A percentile compares a stretch with the other conserved stretches of the same genome.
These are phyloP conservation scores for Meira nashicola DNA, from an alignment of 1,284 basidiomycete genomes.

Conservation along the genomic window DNA sequence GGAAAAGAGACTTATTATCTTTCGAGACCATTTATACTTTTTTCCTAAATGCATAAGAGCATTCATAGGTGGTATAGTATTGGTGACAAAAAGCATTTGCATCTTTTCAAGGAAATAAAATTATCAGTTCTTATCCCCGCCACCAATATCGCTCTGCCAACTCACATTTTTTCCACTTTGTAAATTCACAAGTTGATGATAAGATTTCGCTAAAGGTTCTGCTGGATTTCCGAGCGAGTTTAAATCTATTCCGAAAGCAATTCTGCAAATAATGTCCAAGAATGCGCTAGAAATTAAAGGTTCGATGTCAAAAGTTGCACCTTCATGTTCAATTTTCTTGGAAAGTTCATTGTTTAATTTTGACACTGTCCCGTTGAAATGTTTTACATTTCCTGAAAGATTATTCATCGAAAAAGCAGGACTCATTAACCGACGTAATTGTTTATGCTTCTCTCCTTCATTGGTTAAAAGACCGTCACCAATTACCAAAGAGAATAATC, in stretches of 20 bases:
- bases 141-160: too few relatives aligned
- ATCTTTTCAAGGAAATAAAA: too few relatives aligned
- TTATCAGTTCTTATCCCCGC: too few relatives aligned
- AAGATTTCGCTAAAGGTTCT: slow-evolving; percentile 39
- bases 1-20: not conserved
- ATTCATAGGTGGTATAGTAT: slow-evolving; percentile 33
- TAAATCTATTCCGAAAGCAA: slow-evolving; percentile 37
- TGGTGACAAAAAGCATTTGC: slow-evolving; percentile 31
- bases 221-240: slow-evolving; percentile 30
- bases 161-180: slow-evolving; percentile 36
- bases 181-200: slow-evolving; percentile 36
- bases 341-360: slow-evolving; percentile 28
- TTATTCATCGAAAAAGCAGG: slow-evolving; percentile 35
- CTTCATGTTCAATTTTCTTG: slow-evolving; percentile 15
- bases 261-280: slow-evolving; percentile 48
- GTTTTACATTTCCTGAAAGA: slow-evolving; percentile 30
- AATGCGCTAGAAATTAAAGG: slow-evolving; percentile 32
- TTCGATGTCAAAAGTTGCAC: slow-evolving; percentile 34
- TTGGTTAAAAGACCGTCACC: slow-evolving; percentile 33
- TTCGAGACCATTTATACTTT: slow-evolving; percentile 14
- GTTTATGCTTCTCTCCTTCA: slow-evolving; percentile 31
- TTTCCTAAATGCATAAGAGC: slow-evolving; percentile 19
- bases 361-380: slow-evolving; percentile 35
- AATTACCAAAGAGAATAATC: not conserved
- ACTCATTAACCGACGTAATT: slow-evolving; percentile 39